Evolutionary conservation across 192 early-diverging fungal genomes (phyloP).

Genomic region (Entrophospora sp.): DNA sequence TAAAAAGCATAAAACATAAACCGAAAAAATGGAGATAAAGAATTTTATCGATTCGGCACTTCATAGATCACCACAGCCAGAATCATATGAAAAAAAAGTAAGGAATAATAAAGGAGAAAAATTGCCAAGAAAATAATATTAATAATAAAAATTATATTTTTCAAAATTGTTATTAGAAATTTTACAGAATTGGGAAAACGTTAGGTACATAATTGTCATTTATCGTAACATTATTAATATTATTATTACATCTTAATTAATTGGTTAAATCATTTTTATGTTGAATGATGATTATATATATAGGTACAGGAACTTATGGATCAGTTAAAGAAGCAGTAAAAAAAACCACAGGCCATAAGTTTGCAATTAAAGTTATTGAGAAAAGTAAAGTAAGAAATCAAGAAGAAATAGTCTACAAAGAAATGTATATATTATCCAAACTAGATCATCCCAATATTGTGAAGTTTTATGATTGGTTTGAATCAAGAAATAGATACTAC

Average conservation of each 20-base stretch:
- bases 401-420: slow-evolving; percentile 82
- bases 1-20: too few species aligned
- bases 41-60: slow-evolving; percentile 6
- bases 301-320: slow-evolving; percentile 63
- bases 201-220: neutral
- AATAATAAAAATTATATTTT: neutral
- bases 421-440: slow-evolving; percentile 78
- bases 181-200: slow-evolving; percentile 12
- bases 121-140: neutral
- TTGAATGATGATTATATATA: too few species aligned
- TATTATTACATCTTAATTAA: too few species aligned
- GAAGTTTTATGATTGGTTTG: slow-evolving; percentile 74
- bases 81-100: slow-evolving; percentile 18
- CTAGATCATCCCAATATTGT: slow-evolving; percentile 87
- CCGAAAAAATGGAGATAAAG: slow-evolving; percentile 8
- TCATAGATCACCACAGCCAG: neutral
- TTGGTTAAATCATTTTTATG: too few species aligned
- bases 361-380: slow-evolving; percentile 89
- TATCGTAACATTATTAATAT: too few species aligned
- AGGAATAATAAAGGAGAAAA: neutral
- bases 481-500: slow-evolving; percentile 65
- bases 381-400: slow-evolving; percentile 75
- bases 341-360: slow-evolving; percentile 62
- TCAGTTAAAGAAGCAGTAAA: slow-evolving; percentile 59
- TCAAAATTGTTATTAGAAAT: slow-evolving; percentile 11